Conservation (phyloP, 768 basidiomycete species). For the Fomitopsis serialis region DNA sequence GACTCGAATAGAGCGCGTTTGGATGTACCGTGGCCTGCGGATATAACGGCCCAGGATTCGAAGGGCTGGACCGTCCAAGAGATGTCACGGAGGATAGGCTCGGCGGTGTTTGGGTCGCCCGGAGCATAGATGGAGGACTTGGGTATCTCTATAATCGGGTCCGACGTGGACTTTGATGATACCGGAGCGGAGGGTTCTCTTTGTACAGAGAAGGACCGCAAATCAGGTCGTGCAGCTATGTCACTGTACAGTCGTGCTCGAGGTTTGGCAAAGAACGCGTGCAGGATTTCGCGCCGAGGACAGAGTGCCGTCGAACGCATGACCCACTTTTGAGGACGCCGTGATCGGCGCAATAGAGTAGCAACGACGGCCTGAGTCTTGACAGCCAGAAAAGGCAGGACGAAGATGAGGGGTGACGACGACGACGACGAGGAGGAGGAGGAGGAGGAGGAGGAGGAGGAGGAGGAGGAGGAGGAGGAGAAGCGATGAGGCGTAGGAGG, state of each 20-base stretch:
- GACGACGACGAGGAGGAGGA: too few species aligned
- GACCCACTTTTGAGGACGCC: too few species aligned
- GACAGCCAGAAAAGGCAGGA: too few species aligned
- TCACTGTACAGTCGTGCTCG: neutral
- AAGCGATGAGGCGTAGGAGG: too few species aligned
- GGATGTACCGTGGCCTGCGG: constrained; percentile 12
- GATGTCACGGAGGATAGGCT: constrained; percentile 17
- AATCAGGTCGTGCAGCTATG: neutral
- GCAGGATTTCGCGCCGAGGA: neutral
- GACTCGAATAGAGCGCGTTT: constrained; percentile 21
- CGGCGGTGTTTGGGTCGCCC: constrained; percentile 8
- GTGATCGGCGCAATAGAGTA: too few species aligned
- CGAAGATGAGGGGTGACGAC: too few species aligned
- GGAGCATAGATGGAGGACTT: constrained; percentile 19
- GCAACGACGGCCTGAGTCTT: too few species aligned
- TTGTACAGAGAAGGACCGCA: neutral
- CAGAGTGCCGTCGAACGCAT: neutral
- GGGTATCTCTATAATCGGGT: constrained; percentile 19
- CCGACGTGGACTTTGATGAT: neutral
- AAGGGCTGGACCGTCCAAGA: constrained; percentile 17
- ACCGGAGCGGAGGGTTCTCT: neutral
- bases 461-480: too few species aligned
- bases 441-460: too few species aligned
- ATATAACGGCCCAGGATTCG: constrained; percentile 21
- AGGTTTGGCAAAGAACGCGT: neutral